phyloP scores from a whole-genome alignment of 805 yeast genomes.

The Candida patagonica region DNA sequence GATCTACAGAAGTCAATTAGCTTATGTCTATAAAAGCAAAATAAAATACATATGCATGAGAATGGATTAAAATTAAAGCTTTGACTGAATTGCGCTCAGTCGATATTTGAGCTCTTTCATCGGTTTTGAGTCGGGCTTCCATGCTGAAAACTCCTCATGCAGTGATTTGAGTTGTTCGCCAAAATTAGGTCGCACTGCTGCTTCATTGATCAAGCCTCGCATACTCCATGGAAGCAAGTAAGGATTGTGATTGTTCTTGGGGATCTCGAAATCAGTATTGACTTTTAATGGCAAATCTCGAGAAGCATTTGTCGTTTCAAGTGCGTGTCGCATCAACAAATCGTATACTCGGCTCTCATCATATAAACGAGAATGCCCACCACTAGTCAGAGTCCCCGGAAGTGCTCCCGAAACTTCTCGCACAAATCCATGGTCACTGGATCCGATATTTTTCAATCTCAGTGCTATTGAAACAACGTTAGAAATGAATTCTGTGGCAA shows the following conservation, averaged over 20 bases:
- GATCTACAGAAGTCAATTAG: neutral
- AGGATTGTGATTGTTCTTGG: constrained; percentile 59
- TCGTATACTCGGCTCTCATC: constrained; percentile 79
- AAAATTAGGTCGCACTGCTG: constrained; percentile 35
- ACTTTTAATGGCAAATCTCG: constrained; percentile 26
- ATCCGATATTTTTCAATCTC: constrained; percentile 65
- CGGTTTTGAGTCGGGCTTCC: constrained; percentile 82
- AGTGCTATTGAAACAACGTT: constrained; percentile 67
- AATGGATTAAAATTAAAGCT: constrained; percentile 13
- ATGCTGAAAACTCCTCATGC: constrained; percentile 62
- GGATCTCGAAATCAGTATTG: constrained; percentile 40
- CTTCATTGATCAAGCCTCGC: constrained; percentile 68
- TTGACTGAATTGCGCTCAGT: constrained; percentile 43
- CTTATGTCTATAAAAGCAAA: neutral
- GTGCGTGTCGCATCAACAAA: constrained; percentile 60
- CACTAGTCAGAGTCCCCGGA: constrained; percentile 90
- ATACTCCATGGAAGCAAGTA: constrained; percentile 88
- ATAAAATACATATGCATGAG: neutral
- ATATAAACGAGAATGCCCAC: constrained; percentile 88
- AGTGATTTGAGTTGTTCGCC: constrained; percentile 50
- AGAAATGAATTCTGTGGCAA: constrained; percentile 66
- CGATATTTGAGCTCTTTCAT: constrained; percentile 79
- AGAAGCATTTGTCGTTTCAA: constrained; percentile 61
- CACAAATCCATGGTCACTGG: constrained; percentile 75
- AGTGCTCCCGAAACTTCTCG: constrained; percentile 70